phyloP scores from a whole-genome alignment of 2,329 filamentous ascomycete species.

The Ceratocystis variospora region DNA sequence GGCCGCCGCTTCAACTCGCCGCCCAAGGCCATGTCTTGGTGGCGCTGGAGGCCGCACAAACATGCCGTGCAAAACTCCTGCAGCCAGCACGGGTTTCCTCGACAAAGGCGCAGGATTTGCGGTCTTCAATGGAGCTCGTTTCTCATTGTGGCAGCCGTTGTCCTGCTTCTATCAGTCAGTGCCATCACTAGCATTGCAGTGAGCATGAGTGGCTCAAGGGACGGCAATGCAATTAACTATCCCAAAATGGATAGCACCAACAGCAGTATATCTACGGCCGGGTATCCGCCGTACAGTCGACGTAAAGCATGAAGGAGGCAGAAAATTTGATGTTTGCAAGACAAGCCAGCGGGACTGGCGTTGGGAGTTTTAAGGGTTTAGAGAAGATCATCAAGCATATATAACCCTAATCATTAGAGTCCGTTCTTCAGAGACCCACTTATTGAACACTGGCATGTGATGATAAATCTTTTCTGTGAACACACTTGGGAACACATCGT shows the following conservation, averaged over 20 bases:
- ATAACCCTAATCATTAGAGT: neutral
- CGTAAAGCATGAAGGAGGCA: neutral
- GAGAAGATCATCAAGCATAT: neutral
- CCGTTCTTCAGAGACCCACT: neutral
- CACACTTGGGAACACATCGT: neutral
- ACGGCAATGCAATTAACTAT: neutral
- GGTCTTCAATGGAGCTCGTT: neutral
- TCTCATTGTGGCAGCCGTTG: neutral
- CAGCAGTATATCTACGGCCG: neutral
- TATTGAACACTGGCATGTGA: neutral
- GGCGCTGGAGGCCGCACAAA: neutral
- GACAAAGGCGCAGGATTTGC: neutral
- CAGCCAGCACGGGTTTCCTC: neutral
- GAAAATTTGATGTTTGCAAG: neutral
- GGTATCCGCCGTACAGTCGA: neutral
- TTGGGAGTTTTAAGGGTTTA: neutral
- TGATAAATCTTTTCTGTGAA: neutral
- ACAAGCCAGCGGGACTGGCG: neutral
- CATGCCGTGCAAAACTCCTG: neutral
- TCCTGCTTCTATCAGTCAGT: neutral
- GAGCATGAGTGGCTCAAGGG: neutral
- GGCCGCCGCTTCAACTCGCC: neutral
- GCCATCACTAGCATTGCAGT: neutral
- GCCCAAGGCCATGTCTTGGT: neutral
- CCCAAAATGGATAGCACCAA: neutral